Conservation (phyloP, 1,139 yeast species). For the Yamadazyma jaroonii region DNA sequence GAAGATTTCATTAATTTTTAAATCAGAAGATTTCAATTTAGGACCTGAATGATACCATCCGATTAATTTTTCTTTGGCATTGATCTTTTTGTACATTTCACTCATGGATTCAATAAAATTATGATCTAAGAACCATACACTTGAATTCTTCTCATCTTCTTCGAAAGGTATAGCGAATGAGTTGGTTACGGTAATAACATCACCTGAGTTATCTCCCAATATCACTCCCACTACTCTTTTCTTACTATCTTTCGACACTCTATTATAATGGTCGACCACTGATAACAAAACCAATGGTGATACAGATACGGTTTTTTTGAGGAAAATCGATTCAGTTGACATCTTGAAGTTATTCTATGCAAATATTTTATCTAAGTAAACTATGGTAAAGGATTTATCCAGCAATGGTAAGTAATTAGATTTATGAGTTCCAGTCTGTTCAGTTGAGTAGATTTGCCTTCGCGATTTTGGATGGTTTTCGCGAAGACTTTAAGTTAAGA, state of each 20-base stretch:
- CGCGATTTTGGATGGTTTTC: background rate
- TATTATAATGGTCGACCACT: slow-evolving; percentile 91
- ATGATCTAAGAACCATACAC: slow-evolving; percentile 98
- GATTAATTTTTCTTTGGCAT: slow-evolving; percentile 91
- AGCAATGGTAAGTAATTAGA: too few species aligned
- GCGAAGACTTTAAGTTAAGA: too few species aligned
- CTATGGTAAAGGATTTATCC: too few species aligned
- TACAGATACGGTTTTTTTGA: slow-evolving; percentile 71
- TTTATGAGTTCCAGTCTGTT: too few species aligned
- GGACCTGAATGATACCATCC: slow-evolving; percentile 99
- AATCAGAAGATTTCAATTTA: slow-evolving; percentile 80
- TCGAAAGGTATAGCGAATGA: slow-evolving; percentile 92
- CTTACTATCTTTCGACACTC: slow-evolving; percentile 65
- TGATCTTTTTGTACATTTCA: slow-evolving; percentile 95
- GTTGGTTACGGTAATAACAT: slow-evolving; percentile 65
- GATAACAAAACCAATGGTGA: slow-evolving; percentile 94
- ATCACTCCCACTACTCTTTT: slow-evolving; percentile 94
- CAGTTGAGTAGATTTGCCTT: background rate
- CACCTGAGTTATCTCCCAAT: slow-evolving; percentile 70
- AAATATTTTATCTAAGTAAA: too few species aligned
- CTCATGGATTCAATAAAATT: slow-evolving; percentile 95
- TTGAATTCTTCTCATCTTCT: slow-evolving; percentile 88
- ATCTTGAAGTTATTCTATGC: too few species aligned
- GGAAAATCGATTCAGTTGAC: slow-evolving; percentile 32
- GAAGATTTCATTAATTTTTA: slow-evolving; percentile 85